phyloP scores from a whole-genome alignment of 169 alveolate genomes.

The Plasmodium reichenowi region DNA sequence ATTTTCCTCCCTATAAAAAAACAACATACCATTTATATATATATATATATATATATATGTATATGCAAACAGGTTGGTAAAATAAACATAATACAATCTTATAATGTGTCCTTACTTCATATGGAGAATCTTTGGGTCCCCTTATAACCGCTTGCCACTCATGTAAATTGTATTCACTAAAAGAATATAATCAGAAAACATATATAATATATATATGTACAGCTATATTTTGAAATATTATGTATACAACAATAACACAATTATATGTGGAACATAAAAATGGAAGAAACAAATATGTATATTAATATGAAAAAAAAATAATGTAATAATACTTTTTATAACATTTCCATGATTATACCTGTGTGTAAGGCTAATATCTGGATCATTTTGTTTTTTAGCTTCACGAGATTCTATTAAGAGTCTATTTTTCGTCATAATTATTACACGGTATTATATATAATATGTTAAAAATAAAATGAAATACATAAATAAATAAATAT shows the following conservation, averaged over 20 bases:
- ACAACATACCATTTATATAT: not conserved
- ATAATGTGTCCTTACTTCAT: conserved; percentile 84
- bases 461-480: conserved; percentile 8
- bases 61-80: conserved; percentile 3
- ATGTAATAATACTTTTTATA: not conserved
- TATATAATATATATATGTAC: not conserved
- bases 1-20: conserved; percentile 87
- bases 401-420: conserved; percentile 86
- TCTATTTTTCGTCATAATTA: conserved; percentile 76
- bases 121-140: conserved; percentile 95
- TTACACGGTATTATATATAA: conserved; percentile 5
- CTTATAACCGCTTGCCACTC: conserved; percentile 92
- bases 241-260: not conserved
- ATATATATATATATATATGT: not conserved
- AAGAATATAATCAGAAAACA: not conserved
- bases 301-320: not conserved
- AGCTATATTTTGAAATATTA: not conserved
- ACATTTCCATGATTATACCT: conserved; percentile 57
- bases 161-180: conserved; percentile 85
- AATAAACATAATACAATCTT: not conserved
- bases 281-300: not conserved
- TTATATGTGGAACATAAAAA: not conserved
- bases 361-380: conserved; percentile 79
- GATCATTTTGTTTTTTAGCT: conserved; percentile 81
- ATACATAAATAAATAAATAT: not conserved